Base-by-base conservation (phyloP, 306 rosid species). In the Quercus mongolica region DNA sequence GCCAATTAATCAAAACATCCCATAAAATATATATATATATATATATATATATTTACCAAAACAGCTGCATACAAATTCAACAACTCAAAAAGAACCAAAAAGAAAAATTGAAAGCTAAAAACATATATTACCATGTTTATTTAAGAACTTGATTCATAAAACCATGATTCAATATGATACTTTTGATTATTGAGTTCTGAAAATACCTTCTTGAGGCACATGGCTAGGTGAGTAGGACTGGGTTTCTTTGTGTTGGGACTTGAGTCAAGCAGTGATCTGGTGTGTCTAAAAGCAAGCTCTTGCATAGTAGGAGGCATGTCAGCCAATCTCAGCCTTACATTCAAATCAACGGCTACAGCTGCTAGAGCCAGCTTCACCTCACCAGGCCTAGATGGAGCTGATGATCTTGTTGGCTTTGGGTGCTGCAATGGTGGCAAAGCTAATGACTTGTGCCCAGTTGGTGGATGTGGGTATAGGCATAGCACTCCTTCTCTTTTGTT, bases 151-250 rank as follows among this genome's bases (percentile, higher is more conserved):
- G 15, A 12, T 25, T 7, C 64, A 58, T 3, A 20, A 9, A 10
- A 57, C 12, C 46, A 2, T 41, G 46, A 41, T 41, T 38, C 11
- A 41, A 41, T 41, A 8, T 41, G 0, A 57, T 3, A 35, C 7
- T 30, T 30, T 6, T 5, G 7, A 25, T 8, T 2, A 8, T 41
- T 41, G 30, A 25, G 1, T 2, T 30, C 30, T 30, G 3, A 2
- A 38, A 0, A 55, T 51, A 80, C 83, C 64, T 80, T 80, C 83
- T 80, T 80, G 79, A 80, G 83, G 21, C 79, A 74, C 79, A 80
- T 75, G 20, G 83, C 83, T 11, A 80, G 33, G 62, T 38, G 79
- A 18, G 83, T 55, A n/a, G 83, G 79, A 75, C 61, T 80, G 71
- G 57, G 79, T 7, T 21, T 68, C 75, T 67, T 68, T 70, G 56